Conservation (phyloP, 495 filamentous ascomycete genomes). For the Glutinoglossum americanum region DNA sequence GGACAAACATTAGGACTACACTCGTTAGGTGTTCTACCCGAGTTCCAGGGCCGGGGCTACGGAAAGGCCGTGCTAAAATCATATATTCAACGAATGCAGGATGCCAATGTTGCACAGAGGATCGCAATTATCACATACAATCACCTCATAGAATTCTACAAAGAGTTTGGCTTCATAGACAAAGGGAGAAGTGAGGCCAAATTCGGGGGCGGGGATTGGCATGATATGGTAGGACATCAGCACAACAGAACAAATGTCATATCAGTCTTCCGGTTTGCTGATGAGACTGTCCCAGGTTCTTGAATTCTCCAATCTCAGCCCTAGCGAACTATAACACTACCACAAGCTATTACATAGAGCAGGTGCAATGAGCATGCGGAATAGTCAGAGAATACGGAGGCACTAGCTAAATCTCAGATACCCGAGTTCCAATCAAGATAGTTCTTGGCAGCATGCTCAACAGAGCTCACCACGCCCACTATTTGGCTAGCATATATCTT, state of each 20-base stretch:
- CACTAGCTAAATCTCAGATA: too few relatives aligned
- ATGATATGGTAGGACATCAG: slow-evolving; percentile 35
- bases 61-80: slow-evolving; percentile 56
- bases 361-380: too few relatives aligned
- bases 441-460: too few relatives aligned
- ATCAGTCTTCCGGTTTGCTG: neutral
- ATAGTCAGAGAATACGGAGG: too few relatives aligned
- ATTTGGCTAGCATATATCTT: too few relatives aligned
- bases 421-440: too few relatives aligned
- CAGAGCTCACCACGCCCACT: too few relatives aligned
- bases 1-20: slow-evolving; percentile 63
- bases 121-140: slow-evolving; percentile 64
- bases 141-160: slow-evolving; percentile 49
- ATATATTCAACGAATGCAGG: slow-evolving; percentile 50
- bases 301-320: neutral
- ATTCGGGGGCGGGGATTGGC: slow-evolving; percentile 68
- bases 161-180: slow-evolving; percentile 49
- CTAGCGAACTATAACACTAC: neutral
- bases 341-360: neutral
- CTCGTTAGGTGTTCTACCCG: slow-evolving; percentile 56
- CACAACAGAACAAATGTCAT: neutral
- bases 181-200: slow-evolving; percentile 37
- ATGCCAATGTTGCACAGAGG: slow-evolving; percentile 42
- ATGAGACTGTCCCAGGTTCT: neutral
- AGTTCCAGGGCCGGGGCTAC: slow-evolving; percentile 50